Base-by-base conservation (phyloP, 164 flowering plant species). In the Echeveria elegans region DNA sequence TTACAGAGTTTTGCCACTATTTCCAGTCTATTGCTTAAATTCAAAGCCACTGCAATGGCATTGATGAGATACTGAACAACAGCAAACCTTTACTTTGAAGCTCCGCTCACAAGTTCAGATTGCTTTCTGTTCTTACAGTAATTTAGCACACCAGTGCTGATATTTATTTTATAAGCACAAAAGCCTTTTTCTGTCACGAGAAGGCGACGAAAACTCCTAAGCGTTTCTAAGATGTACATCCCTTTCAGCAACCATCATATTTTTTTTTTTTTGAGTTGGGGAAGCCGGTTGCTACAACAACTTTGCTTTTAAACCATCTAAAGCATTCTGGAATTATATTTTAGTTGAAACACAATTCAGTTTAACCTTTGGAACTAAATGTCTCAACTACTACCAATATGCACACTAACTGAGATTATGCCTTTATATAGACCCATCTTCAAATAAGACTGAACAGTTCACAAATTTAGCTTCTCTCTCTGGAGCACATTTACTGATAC, bases 31-130 rank as follows among this genome's bases (percentile, higher is more conserved):
- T 11, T 26, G 28, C 61, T 56, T 56, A 23, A 56, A 56, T 28
- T 56, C 61, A 56, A 56, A 56, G 61, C 32, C 7, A 53, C 60
- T 53, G 18, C 60, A 53, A n/a, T 21, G 56, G 26, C 56, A n/a
- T 50, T 53, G 59, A 52, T 21, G 29, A 52, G 53, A 18, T 48
- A 18, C 53, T 18, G 24, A 48, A 48, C 53, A 50, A 53, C 60
- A 53, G 26, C 60, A 53, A 47, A 16, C 26, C 56, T 50, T 50
- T 26, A 24, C 60, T 53, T 53, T 56, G 31, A 56, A 26, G 58
- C 1, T 12, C 32, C 26, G 28, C 26, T 12, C 61, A 56, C 5
- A 23, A 56, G 15, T 56, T 28, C 61, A 56, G 61, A 56, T 16
- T 12, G 15, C 47, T 18, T 43, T 43, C 2, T 43, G 11, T 15